A percentile compares a stretch with the other conserved stretches of the same genome.
Conservation (phyloP, 2,329 filamentous ascomycete genomes). For the Chaetothyriales sp. region DNA sequence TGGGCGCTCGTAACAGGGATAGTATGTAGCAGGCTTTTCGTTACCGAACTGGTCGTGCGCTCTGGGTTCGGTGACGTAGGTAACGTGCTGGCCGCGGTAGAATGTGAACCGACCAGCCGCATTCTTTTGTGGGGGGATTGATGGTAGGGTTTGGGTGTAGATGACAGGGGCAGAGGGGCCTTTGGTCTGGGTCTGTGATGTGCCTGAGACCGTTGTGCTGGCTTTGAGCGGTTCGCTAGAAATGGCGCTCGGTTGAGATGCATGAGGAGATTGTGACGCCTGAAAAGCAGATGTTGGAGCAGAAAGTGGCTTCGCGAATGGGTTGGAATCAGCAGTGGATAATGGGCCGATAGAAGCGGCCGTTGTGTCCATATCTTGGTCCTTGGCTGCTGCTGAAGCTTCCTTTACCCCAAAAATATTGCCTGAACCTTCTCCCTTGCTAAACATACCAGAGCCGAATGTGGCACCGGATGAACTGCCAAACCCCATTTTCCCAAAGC, state of each 20-base stretch:
- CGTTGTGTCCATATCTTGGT: constrained; percentile 13
- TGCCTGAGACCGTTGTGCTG: constrained; percentile 12
- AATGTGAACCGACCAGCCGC: constrained; percentile 30
- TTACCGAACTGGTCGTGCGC: constrained; percentile 2
- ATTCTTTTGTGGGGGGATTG: constrained; percentile 23
- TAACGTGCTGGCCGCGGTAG: constrained; percentile 53
- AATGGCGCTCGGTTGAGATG: constrained; percentile 1
- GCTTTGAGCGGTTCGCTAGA: constrained; percentile 5
- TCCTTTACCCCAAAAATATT: constrained; percentile 24
- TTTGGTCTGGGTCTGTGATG: background rate
- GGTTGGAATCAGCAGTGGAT: constrained; percentile 17
- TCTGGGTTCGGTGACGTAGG: constrained; percentile 30
- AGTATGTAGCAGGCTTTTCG: background rate
- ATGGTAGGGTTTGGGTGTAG: constrained; percentile 21
- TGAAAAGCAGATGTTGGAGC: constrained; percentile 16
- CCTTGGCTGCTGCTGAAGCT: constrained; percentile 8
- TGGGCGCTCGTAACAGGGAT: constrained; percentile 38
- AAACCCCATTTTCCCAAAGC: constrained; percentile 29
- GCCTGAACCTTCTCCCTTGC: constrained; percentile 29
- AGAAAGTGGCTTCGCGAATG: constrained; percentile 18
- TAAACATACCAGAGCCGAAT: constrained; percentile 19
- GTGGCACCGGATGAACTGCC: constrained; percentile 14
- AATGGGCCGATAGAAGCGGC: constrained; percentile 23
- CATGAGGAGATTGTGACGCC: constrained; percentile 10
- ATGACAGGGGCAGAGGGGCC: constrained; percentile 10